Conservation (phyloP, 108 stramenopile species). For the Seminavis robusta region DNA sequence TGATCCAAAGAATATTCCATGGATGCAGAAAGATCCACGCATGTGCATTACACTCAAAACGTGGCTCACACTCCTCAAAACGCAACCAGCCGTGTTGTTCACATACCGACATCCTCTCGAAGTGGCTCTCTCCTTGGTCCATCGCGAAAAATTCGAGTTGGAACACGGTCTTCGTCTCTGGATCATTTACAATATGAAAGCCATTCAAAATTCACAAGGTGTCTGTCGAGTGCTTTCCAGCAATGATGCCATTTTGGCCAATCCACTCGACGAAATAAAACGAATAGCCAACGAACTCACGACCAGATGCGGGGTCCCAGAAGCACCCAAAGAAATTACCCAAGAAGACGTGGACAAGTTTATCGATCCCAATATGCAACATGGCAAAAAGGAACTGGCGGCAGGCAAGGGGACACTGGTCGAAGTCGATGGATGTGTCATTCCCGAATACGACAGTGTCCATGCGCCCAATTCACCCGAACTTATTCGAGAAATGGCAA, state of each 20-base stretch:
- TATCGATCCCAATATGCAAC: conserved; percentile 77
- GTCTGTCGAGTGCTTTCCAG: conserved; percentile 75
- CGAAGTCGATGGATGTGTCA: conserved; percentile 48
- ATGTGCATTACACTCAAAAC: conserved; percentile 87
- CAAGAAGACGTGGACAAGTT: conserved; percentile 72
- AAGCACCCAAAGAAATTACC: conserved; percentile 52
- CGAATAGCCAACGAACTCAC: conserved; percentile 75
- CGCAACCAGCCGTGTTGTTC: conserved; percentile 80
- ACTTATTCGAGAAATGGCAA: conserved; percentile 30
- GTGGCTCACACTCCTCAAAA: conserved; percentile 77
- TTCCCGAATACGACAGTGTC: conserved; percentile 50
- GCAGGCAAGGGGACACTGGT: conserved; percentile 26
- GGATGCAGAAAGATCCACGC: conserved; percentile 91
- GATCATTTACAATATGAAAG: conserved; percentile 87
- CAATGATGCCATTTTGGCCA: conserved; percentile 66
- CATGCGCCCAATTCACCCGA: conserved; percentile 23
- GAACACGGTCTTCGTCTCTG: conserved; percentile 76
- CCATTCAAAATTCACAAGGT: conserved; percentile 66
- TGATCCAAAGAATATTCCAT: conserved; percentile 59
- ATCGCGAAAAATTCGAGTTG: conserved; percentile 62
- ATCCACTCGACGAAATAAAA: conserved; percentile 70
- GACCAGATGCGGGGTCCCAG: conserved; percentile 56
- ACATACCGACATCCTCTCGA: conserved; percentile 93
- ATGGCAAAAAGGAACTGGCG: conserved; percentile 48
- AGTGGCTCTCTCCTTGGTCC: conserved; percentile 85